phyloP scores from a whole-genome alignment of 495 filamentous ascomycete genomes.

The Clohesyomyces aquaticus region DNA sequence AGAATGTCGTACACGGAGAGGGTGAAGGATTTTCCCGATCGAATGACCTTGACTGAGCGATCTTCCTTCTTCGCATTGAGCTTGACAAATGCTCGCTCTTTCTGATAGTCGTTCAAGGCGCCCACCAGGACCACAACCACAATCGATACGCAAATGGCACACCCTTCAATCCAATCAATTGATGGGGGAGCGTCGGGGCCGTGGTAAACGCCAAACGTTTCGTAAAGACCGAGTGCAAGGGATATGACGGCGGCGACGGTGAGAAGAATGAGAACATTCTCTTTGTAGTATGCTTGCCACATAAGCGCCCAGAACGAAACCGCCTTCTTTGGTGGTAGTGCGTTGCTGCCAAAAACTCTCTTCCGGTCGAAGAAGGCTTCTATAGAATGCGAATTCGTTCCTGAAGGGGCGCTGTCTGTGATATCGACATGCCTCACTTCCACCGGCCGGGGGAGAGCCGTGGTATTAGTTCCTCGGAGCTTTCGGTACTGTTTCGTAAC shows the following conservation, averaged over 20 bases:
- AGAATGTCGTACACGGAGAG: slow-evolving; percentile 80
- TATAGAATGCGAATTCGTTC: slow-evolving; percentile 41
- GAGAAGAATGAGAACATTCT: slow-evolving; percentile 79
- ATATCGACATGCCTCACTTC: slow-evolving; percentile 35
- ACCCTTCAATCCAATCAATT: slow-evolving; percentile 54
- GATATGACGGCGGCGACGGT: slow-evolving; percentile 80
- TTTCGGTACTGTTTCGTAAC: slow-evolving; percentile 46
- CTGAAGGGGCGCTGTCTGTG: slow-evolving; percentile 42
- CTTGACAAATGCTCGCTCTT: slow-evolving; percentile 53
- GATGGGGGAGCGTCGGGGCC: slow-evolving; percentile 39
- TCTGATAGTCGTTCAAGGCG: slow-evolving; percentile 52
- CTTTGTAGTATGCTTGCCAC: slow-evolving; percentile 76
- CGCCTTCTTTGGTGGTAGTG: slow-evolving; percentile 69
- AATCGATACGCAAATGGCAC: slow-evolving; percentile 53
- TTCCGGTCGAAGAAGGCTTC: slow-evolving; percentile 63
- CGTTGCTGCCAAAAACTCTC: slow-evolving; percentile 70
- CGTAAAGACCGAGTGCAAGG: slow-evolving; percentile 75
- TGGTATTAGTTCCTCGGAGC: slow-evolving; percentile 7
- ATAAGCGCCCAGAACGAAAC: slow-evolving; percentile 73
- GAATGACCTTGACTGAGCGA: slow-evolving; percentile 71
- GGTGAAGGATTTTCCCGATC: slow-evolving; percentile 74
- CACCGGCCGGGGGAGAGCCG: slow-evolving; percentile 29
- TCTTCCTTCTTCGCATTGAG: slow-evolving; percentile 54
- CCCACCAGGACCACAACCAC: slow-evolving; percentile 52
- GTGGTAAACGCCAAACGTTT: slow-evolving; percentile 55